These are phyloP conservation scores for Triticum urartu DNA, from an alignment of 176 grass and related monocot genomes.

Conservation along the genomic window DNA sequence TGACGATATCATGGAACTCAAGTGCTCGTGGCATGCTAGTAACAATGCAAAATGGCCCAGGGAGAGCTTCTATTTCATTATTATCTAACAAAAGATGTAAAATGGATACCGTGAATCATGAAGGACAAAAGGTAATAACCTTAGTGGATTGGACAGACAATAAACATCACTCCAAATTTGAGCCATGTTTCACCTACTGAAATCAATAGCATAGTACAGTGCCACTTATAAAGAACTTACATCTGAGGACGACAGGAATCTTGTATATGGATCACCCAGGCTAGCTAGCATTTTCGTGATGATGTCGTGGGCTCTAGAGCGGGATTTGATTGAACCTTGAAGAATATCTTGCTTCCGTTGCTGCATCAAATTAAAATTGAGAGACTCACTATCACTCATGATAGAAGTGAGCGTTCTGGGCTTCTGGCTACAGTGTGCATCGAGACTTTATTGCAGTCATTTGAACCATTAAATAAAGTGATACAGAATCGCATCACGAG, in stretches of 20 bases:
- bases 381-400: slow-evolving; percentile 7
- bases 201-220: not conserved
- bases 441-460: not conserved
- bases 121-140: not conserved
- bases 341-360: slow-evolving; percentile 78
- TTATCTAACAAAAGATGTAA: not conserved
- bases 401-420: not conserved
- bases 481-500: not conserved
- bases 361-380: slow-evolving; percentile 39
- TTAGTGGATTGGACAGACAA: not conserved
- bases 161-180: not conserved
- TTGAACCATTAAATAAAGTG: not conserved
- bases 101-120: not conserved
- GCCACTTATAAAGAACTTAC: slow-evolving; percentile 42
- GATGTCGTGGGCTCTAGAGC: slow-evolving; percentile 77
- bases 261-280: slow-evolving; percentile 84
- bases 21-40: not conserved
- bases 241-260: slow-evolving; percentile 82
- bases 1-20: not conserved
- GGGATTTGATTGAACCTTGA: slow-evolving; percentile 67
- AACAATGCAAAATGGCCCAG: not conserved
- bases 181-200: not conserved
- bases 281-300: slow-evolving; percentile 85
- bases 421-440: not conserved
- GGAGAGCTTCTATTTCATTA: not conserved